Evolutionary conservation across 805 yeast genomes (phyloP).

Genomic region (Middelhovenomyces tepae): DNA sequence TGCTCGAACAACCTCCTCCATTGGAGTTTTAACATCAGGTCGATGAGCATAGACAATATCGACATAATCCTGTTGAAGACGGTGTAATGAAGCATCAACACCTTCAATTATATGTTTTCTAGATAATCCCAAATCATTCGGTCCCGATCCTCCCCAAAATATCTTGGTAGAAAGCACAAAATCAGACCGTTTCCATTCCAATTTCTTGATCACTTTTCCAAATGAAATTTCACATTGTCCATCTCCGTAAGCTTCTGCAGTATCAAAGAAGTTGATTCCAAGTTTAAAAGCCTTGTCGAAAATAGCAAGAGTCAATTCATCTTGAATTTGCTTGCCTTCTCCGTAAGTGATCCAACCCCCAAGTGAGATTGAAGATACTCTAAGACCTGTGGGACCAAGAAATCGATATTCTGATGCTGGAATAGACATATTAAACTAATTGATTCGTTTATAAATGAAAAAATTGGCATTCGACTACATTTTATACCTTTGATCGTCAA

Average conservation of each 20-base stretch:
- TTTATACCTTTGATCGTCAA: no score
- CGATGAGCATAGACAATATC: constrained; percentile 28
- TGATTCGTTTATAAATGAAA: no score
- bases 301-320: constrained; percentile 20
- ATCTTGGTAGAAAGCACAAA: constrained; percentile 26
- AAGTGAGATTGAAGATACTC: constrained; percentile 25
- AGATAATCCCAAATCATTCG: constrained; percentile 24
- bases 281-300: constrained; percentile 24
- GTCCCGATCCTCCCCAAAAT: constrained; percentile 23
- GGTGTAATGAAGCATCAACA: constrained; percentile 21
- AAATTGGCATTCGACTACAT: no score
- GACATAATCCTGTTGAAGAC: constrained; percentile 26
- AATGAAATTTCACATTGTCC: constrained; percentile 24
- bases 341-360: constrained; percentile 28
- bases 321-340: constrained; percentile 18
- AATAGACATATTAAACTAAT: no score
- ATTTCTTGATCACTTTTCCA: constrained; percentile 23
- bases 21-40: constrained; percentile 24
- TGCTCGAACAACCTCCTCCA: constrained; percentile 27
- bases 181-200: constrained; percentile 25
- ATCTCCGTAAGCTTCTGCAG: constrained; percentile 25
- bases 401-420: constrained; percentile 22
- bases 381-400: constrained; percentile 25
- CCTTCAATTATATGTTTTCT: constrained; percentile 27
- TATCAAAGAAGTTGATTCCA: constrained; percentile 27